Evolutionary conservation across 805 yeast species (phyloP), one percentile per base, ranked within the genome.

Genomic region (Starmerella powellii): DNA sequence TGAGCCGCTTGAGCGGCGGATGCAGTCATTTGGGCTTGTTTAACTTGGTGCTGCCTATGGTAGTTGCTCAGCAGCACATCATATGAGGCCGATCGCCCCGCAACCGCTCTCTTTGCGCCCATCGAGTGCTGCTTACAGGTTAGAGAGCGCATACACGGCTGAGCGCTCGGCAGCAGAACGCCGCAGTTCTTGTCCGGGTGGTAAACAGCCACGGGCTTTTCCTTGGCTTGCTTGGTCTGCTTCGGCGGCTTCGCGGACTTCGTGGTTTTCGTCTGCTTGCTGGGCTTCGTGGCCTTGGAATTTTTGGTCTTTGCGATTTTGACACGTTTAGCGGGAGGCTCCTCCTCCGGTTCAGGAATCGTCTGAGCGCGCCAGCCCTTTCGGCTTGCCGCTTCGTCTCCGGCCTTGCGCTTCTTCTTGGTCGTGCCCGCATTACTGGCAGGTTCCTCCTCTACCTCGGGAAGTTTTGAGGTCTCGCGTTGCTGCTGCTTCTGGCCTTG

Each of bases 111-210:
- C 56, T 91, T 91, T 21, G 96, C 95, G 27, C 96, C 96, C 95
- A 91, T 87, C 1, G 97, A 84, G 62, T 91, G 98, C 0, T 96
- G 86, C 59, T 91, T 91, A 70, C 98, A 91, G 0, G 98, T 91
- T 46, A 91, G 67, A 0, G 96, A 86, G 38, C 98, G 71, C 4
- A 96, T 96, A 68, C 98, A 91, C 52, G 77, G 80, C 0, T 93
- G 94, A n/a, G 96, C 97, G 50, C 80, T 81, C 0, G 95, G 86
- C 46, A 91, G 65, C 6, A 84, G 81, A 11, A 91, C 97, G 61
- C 98, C 98, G 68, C 98, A 91, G 63, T 91, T 97, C 51, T 74
- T 50, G 49, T 54, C 58, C 21, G 56, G 47, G 34, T 48, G 45
- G 40, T 47, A 46, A 13, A 44, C 49, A 15, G 37, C 42, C 75